Conservation (phyloP, 1,139 yeast species). For the Saccharomyces pastorianus region DNA sequence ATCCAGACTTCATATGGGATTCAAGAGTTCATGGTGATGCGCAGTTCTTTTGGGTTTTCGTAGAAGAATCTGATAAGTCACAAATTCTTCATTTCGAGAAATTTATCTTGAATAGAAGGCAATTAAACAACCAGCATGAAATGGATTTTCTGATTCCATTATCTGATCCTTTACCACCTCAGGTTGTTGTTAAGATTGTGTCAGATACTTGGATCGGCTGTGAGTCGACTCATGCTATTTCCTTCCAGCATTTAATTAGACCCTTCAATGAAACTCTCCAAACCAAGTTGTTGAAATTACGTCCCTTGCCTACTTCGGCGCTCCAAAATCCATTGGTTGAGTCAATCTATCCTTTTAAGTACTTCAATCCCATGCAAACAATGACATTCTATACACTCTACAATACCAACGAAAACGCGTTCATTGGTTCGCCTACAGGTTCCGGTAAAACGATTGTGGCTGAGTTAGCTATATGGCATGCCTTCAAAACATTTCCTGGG, state of each 20-base stretch:
- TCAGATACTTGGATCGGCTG: slow-evolving; percentile 90
- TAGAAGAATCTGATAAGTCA: slow-evolving; percentile 74
- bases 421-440: slow-evolving; percentile 98
- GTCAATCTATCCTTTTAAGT: slow-evolving; percentile 67
- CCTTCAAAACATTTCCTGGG: too few species aligned
- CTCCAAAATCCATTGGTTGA: slow-evolving; percentile 64
- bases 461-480: too few species aligned
- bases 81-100: slow-evolving; percentile 77
- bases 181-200: slow-evolving; percentile 66
- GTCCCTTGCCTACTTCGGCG: slow-evolving; percentile 81
- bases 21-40: slow-evolving; percentile 70
- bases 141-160: slow-evolving; percentile 90
- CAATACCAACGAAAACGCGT: slow-evolving; percentile 67
- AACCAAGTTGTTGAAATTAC: slow-evolving; percentile 69
- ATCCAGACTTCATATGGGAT: slow-evolving; percentile 83
- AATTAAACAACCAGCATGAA: slow-evolving; percentile 52
- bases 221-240: slow-evolving; percentile 66
- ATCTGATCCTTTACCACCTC: slow-evolving; percentile 82
- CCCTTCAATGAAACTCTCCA: slow-evolving; percentile 83
- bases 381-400: slow-evolving; percentile 90
- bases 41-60: slow-evolving; percentile 86
- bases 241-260: slow-evolving; percentile 82
- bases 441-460: too few species aligned
- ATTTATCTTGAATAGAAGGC: slow-evolving; percentile 56
- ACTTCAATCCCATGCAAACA: slow-evolving; percentile 97